phyloP scores from a whole-genome alignment of 192 early-diverging fungal genomes.

The Haplosporangium gracile region DNA sequence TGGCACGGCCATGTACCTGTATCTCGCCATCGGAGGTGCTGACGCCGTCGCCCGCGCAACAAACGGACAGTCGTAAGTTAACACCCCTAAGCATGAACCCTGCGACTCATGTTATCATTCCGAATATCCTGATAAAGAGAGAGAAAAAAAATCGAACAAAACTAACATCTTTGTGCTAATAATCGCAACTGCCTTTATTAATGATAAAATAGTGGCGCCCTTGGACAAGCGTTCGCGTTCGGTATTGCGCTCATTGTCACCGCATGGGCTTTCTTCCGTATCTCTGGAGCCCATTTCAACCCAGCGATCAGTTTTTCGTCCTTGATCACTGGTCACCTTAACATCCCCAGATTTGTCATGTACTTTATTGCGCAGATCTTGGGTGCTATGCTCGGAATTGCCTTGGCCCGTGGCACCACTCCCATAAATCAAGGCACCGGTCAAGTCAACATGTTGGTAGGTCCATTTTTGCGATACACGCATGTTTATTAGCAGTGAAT shows the following conservation, averaged over 20 bases:
- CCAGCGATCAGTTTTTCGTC: constrained; percentile 74
- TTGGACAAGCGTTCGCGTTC: constrained; percentile 59
- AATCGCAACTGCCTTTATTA: background rate
- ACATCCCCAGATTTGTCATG: constrained; percentile 47
- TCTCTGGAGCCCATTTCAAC: constrained; percentile 74
- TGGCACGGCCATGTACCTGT: constrained; percentile 60
- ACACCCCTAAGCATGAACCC: too few relatives aligned
- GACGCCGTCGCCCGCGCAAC: constrained; percentile 28
- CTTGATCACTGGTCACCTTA: constrained; percentile 66
- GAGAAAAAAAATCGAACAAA: too few relatives aligned
- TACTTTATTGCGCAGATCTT: constrained; percentile 71
- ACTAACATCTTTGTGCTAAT: background rate
- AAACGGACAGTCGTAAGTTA: constrained; percentile 28
- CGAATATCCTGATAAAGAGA: too few relatives aligned
- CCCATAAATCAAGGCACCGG: constrained; percentile 6
- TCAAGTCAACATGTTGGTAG: constrained; percentile 32
- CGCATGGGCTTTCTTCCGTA: constrained; percentile 63
- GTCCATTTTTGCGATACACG: background rate
- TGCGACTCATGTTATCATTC: too few relatives aligned
- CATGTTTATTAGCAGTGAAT: too few relatives aligned
- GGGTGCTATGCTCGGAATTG: constrained; percentile 69
- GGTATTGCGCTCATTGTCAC: constrained; percentile 60
- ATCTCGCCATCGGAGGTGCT: constrained; percentile 57
- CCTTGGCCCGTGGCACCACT: constrained; percentile 37
- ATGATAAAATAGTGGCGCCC: background rate